Conservation (phyloP, 306 rosid genomes). For the Cicer cuneatum region DNA sequence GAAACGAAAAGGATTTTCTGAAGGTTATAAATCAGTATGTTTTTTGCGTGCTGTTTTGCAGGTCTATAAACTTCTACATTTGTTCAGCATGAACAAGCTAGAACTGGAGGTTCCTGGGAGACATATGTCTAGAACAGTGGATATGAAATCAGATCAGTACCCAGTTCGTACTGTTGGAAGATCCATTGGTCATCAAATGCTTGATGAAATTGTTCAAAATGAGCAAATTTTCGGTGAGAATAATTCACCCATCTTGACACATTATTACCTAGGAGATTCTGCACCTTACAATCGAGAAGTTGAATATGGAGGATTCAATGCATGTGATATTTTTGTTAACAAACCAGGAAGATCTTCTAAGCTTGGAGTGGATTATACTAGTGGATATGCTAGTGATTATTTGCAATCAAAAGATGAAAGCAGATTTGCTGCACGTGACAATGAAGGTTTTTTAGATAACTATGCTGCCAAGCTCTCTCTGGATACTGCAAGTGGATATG, state of each 20-base stretch:
- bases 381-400: slow-evolving; percentile 39
- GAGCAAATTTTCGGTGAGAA: slow-evolving; percentile 26
- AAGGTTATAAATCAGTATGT: slow-evolving; percentile 11
- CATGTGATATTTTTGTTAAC: slow-evolving; percentile 23
- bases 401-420: slow-evolving; percentile 36
- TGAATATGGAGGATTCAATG: slow-evolving; percentile 32
- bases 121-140: slow-evolving; percentile 14
- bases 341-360: slow-evolving; percentile 37
- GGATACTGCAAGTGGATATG: slow-evolving; percentile 36
- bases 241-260: slow-evolving; percentile 11
- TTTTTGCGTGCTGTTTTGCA: slow-evolving; percentile 41
- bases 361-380: slow-evolving; percentile 22
- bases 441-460: slow-evolving; percentile 20
- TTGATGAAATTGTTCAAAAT: slow-evolving; percentile 28
- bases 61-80: slow-evolving; percentile 55
- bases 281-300: slow-evolving; percentile 8
- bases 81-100: slow-evolving; percentile 53
- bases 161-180: slow-evolving; percentile 35
- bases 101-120: slow-evolving; percentile 35
- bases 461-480: slow-evolving; percentile 27
- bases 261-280: slow-evolving; percentile 44
- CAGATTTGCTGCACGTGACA: slow-evolving; percentile 33
- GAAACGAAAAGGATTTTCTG: not conserved
- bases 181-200: slow-evolving; percentile 41
- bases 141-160: slow-evolving; percentile 31